Evolutionary conservation across 306 rosid species (phyloP), one percentile per base, ranked within the genome.

Genomic region (Rosa rugosa): DNA sequence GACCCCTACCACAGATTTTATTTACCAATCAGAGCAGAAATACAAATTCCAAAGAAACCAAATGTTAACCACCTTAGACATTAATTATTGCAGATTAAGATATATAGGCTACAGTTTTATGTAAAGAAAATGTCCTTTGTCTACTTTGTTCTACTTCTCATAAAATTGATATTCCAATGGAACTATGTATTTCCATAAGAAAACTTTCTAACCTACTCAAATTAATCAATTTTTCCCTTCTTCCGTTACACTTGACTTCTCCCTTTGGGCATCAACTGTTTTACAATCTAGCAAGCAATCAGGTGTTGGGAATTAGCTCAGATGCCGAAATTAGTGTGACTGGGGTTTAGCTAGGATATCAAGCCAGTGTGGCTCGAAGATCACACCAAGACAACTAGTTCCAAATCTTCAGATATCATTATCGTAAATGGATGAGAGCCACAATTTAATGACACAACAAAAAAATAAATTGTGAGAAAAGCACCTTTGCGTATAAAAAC

Each of bases 341-440:
- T 75, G 34, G 80, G 18, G 53, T 49, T 49, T 47, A n/a, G 41
- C 46, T 23, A 20, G 51, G 14, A 64, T 10, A 76, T 65, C 54
- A 38, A 77, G 66, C 51, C 8, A 17, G 64, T 50, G 53, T 11
- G 41, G 51, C 42, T 67, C 38, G 46, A 46, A 63, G 22, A 47
- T 51, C 12, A 73, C 25, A 53, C 27, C 31, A 77, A 40, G 13
- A 23, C 22, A 51, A 41, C 12, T 13, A 68, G 17, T 13, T 34
- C 41, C 64, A 68, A 51, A 22, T 50, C 80, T 68, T 67, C 2
- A 40, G 46, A 68, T 17, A 54, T 23, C 75, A 53, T 8, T 25
- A 36, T 67, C 25, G 9, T 3, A 68, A 54, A 50, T 6, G 51
- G 42, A 66, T 77, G 27, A 51, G 9, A 67, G 20, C 49, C 53